These are phyloP conservation scores for Colletotrichum nymphaeae DNA, from an alignment of 2,329 filamentous ascomycete species.

Conservation along the genomic window DNA sequence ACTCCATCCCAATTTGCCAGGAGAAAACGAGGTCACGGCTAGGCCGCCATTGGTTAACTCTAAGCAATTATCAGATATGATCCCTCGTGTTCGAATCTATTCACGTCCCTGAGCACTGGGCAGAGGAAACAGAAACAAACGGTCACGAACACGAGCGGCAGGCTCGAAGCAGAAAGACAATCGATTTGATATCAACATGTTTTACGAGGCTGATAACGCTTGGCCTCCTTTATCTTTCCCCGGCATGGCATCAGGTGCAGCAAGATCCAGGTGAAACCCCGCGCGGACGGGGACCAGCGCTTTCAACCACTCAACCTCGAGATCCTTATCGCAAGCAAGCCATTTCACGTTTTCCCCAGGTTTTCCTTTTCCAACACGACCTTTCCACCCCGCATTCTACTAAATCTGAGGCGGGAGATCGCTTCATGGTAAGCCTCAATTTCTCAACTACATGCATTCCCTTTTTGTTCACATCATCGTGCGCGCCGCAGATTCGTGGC, in stretches of 20 bases:
- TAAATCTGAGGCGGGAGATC: background rate
- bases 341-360: background rate
- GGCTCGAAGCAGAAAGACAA: background rate
- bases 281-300: background rate
- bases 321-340: background rate
- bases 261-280: background rate
- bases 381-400: background rate
- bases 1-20: background rate
- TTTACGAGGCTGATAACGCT: background rate
- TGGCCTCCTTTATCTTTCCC: background rate
- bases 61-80: background rate
- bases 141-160: background rate
- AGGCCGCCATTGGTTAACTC: background rate
- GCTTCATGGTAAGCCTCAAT: background rate
- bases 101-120: background rate
- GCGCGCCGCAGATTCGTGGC: background rate
- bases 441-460: no score
- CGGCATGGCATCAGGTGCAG: background rate
- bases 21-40: background rate
- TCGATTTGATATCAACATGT: background rate
- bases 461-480: background rate
- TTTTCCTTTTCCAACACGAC: background rate
- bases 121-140: background rate
- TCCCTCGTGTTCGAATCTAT: no score
- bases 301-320: background rate